Base-by-base conservation (phyloP, 345 rosid species). In the Eutrema heterophyllum region DNA sequence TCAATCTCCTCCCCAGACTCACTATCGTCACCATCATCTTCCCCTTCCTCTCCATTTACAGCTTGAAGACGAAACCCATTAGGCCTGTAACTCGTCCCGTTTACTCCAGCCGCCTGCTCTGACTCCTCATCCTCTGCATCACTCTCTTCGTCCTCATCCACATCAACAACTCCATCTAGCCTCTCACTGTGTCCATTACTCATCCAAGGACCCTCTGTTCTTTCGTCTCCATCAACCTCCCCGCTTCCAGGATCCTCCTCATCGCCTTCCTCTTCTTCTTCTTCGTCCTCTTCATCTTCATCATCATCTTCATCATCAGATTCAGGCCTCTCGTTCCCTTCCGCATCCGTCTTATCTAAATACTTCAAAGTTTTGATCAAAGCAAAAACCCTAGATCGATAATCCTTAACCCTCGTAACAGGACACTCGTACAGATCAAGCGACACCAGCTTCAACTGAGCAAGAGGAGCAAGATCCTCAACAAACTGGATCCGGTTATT, bases 371-470 rank as follows among this genome's bases (percentile, higher is more conserved):
- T 79, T 68, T 75, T 86, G 52, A 89, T 83, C 86, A 89, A 73
- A 36, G 77, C 88, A 67, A 89, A 89, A 87, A 85, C 91, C 84
- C 87, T 89, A 81, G 95, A 83, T 77, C 89, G 82, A 75, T 89
- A 87, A 82, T 89, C 95, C 83, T 86, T 83, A 32, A 84, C 83
- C 70, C 88, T 80, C 5, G 95, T 89, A 1, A 89, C 89, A 18
- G 95, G 95, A 78, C 95, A 89, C 83, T 89, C 87, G 38, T 89
- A 89, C 13, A 89, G 83, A 79, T 89, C 95, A 15, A 89, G 95
- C 6, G 91, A 89, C 4, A 87, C 84, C 9, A 89, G 85, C 78
- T 72, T 79, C 24, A 89, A 70, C 77, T 78, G 79, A 12, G 91
- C 92, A 35, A 89, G 66, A 16, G 96, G 96, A 3, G 86, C 84